Evolutionary conservation across 208 protist species (phyloP), one percentile per base, ranked within the genome.

Genomic region (Leishmania mexicana): DNA sequence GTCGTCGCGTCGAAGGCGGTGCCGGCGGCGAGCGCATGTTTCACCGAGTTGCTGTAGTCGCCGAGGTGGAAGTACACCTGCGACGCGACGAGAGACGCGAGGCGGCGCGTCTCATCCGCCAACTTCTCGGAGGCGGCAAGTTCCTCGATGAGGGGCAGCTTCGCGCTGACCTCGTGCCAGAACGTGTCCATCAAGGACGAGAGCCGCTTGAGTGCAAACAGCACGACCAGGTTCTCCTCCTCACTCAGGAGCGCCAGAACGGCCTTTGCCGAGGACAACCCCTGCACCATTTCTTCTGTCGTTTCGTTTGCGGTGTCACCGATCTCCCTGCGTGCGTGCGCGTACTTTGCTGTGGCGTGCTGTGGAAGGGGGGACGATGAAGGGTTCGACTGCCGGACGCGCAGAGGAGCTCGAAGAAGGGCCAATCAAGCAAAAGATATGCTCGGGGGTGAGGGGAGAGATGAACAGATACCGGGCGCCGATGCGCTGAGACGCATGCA

Each of bases 21-120:
- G 67, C 98, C 99, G 31, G 99, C 98, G 42, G 86, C 88, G 8
- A 99, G 93, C 0, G 99, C 99, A 83, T 98, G 99, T 79, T 92
- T 81, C 68, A 99, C 95, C 15, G 99, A 96, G 65, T 99, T 96
- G 77, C 95, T 93, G 84, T 98, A 99, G 62, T 95, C 97, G 38
- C 97, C 97, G 31, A 99, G 93, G 87, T 99, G 98, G 87, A 99
- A 99, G 88, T 99, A 99, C 45, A 99, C 98, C 88, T 99, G 96
- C 54, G 96, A 98, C 2, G 95, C 93, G 47, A 99, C 91, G 5
- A 99, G 88, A 0, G 98, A 96, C 17, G 98, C 98, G 42, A 95
- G 87, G 51, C 88, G 78, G 49, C 93, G 91, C 10, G 92, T 95
- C 57, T 95, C 87, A 54, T 91, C 85, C 7, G 85, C 81, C 62